phyloP scores from a whole-genome alignment of 2,329 filamentous ascomycete genomes.

The Fusarium verticillioides region DNA sequence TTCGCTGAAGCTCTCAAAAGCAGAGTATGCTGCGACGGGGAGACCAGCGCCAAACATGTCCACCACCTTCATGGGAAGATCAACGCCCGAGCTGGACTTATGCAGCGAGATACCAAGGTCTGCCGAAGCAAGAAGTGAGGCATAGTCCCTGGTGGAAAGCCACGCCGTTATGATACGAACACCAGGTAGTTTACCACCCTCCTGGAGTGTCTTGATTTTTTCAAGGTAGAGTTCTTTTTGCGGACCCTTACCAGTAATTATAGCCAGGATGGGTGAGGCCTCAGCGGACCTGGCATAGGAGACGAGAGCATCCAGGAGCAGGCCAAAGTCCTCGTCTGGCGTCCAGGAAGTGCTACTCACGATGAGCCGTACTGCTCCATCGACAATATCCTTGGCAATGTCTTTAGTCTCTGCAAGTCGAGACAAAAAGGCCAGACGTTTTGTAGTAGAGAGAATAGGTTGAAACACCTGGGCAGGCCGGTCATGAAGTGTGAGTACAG shows the following conservation, averaged over 20 bases:
- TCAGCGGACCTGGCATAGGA: conserved; percentile 68
- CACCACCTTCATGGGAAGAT: conserved; percentile 98
- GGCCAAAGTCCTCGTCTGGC: conserved; percentile 91
- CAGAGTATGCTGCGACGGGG: conserved; percentile 86
- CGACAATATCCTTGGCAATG: conserved; percentile 68
- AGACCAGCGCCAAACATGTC: conserved; percentile 98
- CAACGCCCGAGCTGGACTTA: conserved; percentile 92
- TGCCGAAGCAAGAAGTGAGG: conserved; percentile 81
- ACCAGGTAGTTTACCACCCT: conserved; percentile 71
- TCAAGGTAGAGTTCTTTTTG: conserved; percentile 80
- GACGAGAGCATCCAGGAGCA: conserved; percentile 85
- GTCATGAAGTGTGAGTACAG: conserved; percentile 82
- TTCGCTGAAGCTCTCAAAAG: conserved; percentile 89
- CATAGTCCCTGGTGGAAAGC: conserved; percentile 87
- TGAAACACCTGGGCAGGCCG: conserved; percentile 85
- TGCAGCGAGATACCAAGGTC: conserved; percentile 93
- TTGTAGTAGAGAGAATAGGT: conserved; percentile 64
- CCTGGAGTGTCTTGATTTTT: conserved; percentile 70
- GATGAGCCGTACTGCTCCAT: conserved; percentile 72
- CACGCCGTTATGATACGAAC: conserved; percentile 84
- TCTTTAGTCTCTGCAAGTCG: conserved; percentile 72
- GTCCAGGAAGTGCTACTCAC: conserved; percentile 98
- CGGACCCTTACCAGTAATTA: conserved; percentile 96
- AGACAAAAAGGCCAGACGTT: conserved; percentile 70
- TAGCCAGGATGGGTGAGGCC: conserved; percentile 77